Conservation (phyloP, 2,329 filamentous ascomycete genomes). For the Penicillium sp. region DNA sequence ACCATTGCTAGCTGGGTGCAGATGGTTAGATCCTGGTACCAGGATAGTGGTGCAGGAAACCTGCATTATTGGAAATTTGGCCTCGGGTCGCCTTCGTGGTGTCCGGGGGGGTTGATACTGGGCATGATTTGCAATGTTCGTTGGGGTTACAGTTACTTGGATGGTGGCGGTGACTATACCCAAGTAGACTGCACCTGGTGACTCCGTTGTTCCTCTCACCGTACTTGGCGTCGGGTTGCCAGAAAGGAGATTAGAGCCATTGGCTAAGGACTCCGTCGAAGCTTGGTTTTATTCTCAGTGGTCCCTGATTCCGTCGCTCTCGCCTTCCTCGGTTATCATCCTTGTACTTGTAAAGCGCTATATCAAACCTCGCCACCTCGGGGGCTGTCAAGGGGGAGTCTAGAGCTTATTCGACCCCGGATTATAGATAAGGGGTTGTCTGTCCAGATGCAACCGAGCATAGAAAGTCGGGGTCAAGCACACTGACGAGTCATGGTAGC, state of each 20-base stretch:
- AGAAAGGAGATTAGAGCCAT: not conserved
- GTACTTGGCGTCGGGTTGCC: not conserved
- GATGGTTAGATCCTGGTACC: constrained; percentile 8
- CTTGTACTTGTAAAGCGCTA: not conserved
- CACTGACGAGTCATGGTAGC: not conserved
- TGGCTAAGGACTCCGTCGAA: not conserved
- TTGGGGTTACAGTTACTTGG: not conserved
- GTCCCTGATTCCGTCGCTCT: not conserved
- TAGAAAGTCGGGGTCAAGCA: not conserved
- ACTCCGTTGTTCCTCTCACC: constrained; percentile 3
- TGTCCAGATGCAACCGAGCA: not conserved
- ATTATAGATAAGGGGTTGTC: not conserved
- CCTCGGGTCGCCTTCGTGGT: not conserved
- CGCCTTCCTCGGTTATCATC: not conserved
- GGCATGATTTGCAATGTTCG: not conserved
- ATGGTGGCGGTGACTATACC: constrained; percentile 4
- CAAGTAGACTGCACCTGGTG: not conserved
- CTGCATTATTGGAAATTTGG: constrained; percentile 14
- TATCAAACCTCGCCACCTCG: not conserved
- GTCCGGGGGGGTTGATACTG: not conserved
- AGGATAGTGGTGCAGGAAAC: constrained; percentile 12
- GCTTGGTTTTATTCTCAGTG: not conserved
- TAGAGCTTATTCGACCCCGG: not conserved
- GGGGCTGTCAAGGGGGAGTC: not conserved
- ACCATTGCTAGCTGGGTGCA: constrained; percentile 9